Evolutionary conservation across 1,284 basidiomycete genomes (phyloP).

Genomic region (Pulchroboletus neoregius): DNA sequence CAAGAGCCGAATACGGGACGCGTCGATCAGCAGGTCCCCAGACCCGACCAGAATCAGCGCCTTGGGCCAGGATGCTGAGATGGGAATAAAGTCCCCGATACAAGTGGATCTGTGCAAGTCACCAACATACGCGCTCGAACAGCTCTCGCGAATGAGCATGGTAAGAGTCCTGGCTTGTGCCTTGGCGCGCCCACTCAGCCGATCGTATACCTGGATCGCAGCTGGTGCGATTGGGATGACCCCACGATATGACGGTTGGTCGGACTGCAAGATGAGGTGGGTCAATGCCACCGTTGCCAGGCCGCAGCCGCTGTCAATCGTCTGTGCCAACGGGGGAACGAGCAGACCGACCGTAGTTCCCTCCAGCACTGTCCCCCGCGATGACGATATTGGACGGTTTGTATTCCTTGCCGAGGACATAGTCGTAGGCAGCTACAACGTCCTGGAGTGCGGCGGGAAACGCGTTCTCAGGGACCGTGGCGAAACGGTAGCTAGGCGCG

Average conservation of each 20-base stretch:
- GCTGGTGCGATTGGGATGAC: slow-evolving; percentile 15
- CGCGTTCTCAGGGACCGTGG: too few species aligned
- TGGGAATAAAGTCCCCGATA: slow-evolving; percentile 19
- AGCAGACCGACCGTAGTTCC: slow-evolving; percentile 1
- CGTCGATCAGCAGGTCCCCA: slow-evolving; percentile 17
- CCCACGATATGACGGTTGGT: slow-evolving; percentile 7
- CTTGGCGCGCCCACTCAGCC: slow-evolving; percentile 2
- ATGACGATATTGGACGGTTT: slow-evolving; percentile 10
- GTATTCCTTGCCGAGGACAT: slow-evolving; percentile 15
- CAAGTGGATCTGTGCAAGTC: slow-evolving; percentile 20
- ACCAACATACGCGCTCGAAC: slow-evolving; percentile 9
- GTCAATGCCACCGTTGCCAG: slow-evolving; percentile 21
- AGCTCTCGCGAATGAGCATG: too few species aligned
- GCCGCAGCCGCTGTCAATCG: not conserved
- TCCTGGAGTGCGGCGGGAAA: too few species aligned
- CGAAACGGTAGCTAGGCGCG: too few species aligned
- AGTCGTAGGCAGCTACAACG: slow-evolving; percentile 10
- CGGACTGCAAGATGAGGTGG: slow-evolving; percentile 18
- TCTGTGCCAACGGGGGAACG: not conserved
- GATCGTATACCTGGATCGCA: not conserved
- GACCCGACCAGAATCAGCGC: slow-evolving; percentile 26
- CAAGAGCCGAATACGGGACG: slow-evolving; percentile 6
- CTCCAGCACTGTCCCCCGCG: slow-evolving; percentile 20
- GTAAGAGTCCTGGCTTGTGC: not conserved
- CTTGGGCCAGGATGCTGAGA: slow-evolving; percentile 21